Conservation (phyloP, 805 yeast genomes). For the Starmera pachycereana region DNA sequence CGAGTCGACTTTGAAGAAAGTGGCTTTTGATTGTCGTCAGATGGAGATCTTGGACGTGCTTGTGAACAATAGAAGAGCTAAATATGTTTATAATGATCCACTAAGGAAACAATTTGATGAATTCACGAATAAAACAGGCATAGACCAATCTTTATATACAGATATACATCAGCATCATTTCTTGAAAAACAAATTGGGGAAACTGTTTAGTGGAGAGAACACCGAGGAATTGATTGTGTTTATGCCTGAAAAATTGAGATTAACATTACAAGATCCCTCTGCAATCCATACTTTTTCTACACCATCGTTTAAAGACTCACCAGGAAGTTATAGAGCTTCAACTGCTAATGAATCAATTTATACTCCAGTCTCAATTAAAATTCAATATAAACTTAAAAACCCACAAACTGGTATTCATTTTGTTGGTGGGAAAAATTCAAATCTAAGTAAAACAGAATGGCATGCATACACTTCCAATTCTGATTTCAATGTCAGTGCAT, state of each 20-base stretch:
- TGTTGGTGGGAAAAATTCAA: conserved; percentile 46
- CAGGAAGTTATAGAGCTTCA: conserved; percentile 21
- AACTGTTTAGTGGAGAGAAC: conserved; percentile 39
- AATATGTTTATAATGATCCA: conserved; percentile 46
- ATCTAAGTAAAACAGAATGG: conserved; percentile 40
- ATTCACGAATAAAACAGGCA: conserved; percentile 16
- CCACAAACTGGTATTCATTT: conserved; percentile 72
- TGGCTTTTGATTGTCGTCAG: conserved; percentile 76
- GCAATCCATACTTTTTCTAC: conserved; percentile 21
- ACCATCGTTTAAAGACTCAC: conserved; percentile 29
- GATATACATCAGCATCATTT: conserved; percentile 47
- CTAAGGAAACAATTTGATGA: conserved; percentile 28
- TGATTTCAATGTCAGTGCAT: conserved; percentile 69
- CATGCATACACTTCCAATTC: conserved; percentile 80
- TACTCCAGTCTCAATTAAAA: conserved; percentile 63
- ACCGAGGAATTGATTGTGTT: conserved; percentile 57
- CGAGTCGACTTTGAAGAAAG: conserved; percentile 40
- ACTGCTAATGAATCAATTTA: conserved; percentile 36
- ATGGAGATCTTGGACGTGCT: conserved; percentile 51
- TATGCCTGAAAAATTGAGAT: conserved; percentile 56
- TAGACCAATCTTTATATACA: conserved; percentile 1
- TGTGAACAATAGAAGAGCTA: conserved; percentile 51
- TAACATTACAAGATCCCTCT: conserved; percentile 46
- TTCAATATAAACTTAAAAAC: conserved; percentile 54
- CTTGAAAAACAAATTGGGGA: conserved; percentile 40